Conservation (phyloP, 805 yeast genomes). For the Metschnikowia lachancei region DNA sequence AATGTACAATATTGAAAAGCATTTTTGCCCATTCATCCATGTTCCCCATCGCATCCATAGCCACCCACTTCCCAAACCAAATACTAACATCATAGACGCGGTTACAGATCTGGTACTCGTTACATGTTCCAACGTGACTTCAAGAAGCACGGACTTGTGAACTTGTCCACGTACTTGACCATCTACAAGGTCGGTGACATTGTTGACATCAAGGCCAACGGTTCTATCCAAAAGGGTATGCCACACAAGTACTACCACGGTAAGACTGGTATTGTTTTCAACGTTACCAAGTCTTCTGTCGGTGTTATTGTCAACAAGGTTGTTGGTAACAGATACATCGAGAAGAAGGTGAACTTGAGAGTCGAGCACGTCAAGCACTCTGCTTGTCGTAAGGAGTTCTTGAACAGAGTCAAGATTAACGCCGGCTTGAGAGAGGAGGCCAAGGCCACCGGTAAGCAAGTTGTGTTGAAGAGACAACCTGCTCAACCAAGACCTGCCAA, state of each 20-base stretch:
- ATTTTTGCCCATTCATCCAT: too few species aligned
- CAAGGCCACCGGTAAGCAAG: slow-evolving; percentile 87
- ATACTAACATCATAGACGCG: slow-evolving; percentile 57
- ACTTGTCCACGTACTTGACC: slow-evolving; percentile 96
- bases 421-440: slow-evolving; percentile 94
- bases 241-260: slow-evolving; percentile 99
- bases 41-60: too few species aligned
- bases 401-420: slow-evolving; percentile 96
- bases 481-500: slow-evolving; percentile 94
- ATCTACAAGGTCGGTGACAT: slow-evolving; percentile 98
- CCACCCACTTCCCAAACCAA: not conserved
- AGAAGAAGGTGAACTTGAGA: slow-evolving; percentile 98
- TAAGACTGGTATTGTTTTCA: slow-evolving; percentile 98
- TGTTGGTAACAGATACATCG: slow-evolving; percentile 98
- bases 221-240: slow-evolving; percentile 99
- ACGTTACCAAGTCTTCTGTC: slow-evolving; percentile 97
- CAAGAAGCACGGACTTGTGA: slow-evolving; percentile 93
- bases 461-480: slow-evolving; percentile 96
- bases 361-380: slow-evolving; percentile 99
- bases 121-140: slow-evolving; percentile 99
- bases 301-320: slow-evolving; percentile 98
- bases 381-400: slow-evolving; percentile 98
- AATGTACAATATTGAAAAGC: too few species aligned
- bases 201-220: slow-evolving; percentile 99
- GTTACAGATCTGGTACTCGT: slow-evolving; percentile 99